Conservation (phyloP, 306 rosid genomes). For the Cucurbita ficifolia region DNA sequence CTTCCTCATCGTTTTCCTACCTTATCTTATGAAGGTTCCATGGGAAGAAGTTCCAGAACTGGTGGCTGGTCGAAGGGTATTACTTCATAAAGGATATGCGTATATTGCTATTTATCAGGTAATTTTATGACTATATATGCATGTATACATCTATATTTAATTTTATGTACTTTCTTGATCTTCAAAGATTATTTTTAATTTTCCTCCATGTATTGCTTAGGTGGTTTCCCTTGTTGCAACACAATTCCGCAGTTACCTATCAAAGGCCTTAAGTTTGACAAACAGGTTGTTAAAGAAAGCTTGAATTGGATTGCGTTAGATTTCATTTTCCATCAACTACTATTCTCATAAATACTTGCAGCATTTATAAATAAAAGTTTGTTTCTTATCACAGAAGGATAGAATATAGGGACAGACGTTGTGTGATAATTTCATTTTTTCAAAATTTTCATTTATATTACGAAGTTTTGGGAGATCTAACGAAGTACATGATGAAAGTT, state of each 20-base stretch:
- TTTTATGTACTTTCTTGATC: not conserved
- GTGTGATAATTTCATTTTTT: not conserved
- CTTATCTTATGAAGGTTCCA: conserved; percentile 49
- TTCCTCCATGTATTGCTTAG: conserved; percentile 19
- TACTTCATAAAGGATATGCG: conserved; percentile 65
- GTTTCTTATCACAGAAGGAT: not conserved
- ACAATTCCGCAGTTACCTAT: conserved; percentile 66
- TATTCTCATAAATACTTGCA: not conserved
- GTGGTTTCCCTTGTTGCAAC: conserved; percentile 69
- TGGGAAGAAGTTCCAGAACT: conserved; percentile 97
- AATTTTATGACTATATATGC: conserved; percentile 1
- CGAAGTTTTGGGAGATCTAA: not conserved
- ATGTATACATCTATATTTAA: conserved; percentile 3
- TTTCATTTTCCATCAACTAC: not conserved
- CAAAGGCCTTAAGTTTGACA: conserved; percentile 69
- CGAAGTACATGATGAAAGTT: not conserved
- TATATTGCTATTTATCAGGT: conserved; percentile 85
- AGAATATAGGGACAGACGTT: not conserved
- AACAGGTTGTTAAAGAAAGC: conserved; percentile 44
- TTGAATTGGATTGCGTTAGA: not conserved
- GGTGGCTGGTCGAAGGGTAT: conserved; percentile 73
- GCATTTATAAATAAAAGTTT: not conserved
- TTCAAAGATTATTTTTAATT: not conserved
- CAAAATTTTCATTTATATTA: not conserved
- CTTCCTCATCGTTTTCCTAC: not conserved